Conservation (phyloP, 768 basidiomycete genomes). For the Xerocomellus dryophilus region DNA sequence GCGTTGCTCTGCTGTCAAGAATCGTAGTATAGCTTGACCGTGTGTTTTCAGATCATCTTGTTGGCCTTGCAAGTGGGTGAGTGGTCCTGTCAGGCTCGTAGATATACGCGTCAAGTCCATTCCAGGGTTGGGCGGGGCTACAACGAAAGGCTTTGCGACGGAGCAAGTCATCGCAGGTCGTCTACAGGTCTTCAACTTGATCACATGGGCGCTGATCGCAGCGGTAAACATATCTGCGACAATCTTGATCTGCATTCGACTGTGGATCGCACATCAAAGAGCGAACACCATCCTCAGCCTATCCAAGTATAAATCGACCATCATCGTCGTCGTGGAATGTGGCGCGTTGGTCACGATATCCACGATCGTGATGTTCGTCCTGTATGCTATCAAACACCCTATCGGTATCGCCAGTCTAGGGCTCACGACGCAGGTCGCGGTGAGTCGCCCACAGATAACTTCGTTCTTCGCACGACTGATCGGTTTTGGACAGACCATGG, state of each 20-base stretch:
- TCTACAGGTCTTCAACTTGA: slow-evolving; percentile 3
- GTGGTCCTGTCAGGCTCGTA: background rate
- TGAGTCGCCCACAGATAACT: background rate
- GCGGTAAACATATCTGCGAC: slow-evolving; percentile 19
- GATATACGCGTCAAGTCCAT: background rate
- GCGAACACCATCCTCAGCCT: background rate
- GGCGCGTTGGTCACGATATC: slow-evolving; percentile 19
- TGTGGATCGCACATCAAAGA: slow-evolving; percentile 13
- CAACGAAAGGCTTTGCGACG: slow-evolving; percentile 10
- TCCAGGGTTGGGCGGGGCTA: slow-evolving; percentile 8
- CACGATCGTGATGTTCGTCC: slow-evolving; percentile 12
- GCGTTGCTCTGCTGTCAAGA: background rate
- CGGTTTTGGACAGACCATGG: slow-evolving; percentile 6
- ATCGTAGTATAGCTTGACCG: background rate
- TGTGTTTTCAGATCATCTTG: slow-evolving; percentile 6
- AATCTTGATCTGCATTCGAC: slow-evolving; percentile 11
- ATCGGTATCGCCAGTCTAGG: slow-evolving; percentile 16
- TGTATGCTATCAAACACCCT: slow-evolving; percentile 1
- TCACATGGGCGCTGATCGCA: slow-evolving; percentile 18
- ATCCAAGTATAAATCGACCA: slow-evolving; percentile 18
- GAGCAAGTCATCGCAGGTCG: background rate
- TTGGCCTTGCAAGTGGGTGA: slow-evolving; percentile 16
- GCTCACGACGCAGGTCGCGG: slow-evolving; percentile 19
- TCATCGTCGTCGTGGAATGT: slow-evolving; percentile 21
- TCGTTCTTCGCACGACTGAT: background rate